Evolutionary conservation across 495 filamentous ascomycete species (phyloP).

Genomic region (Corynascus novoguineensis): DNA sequence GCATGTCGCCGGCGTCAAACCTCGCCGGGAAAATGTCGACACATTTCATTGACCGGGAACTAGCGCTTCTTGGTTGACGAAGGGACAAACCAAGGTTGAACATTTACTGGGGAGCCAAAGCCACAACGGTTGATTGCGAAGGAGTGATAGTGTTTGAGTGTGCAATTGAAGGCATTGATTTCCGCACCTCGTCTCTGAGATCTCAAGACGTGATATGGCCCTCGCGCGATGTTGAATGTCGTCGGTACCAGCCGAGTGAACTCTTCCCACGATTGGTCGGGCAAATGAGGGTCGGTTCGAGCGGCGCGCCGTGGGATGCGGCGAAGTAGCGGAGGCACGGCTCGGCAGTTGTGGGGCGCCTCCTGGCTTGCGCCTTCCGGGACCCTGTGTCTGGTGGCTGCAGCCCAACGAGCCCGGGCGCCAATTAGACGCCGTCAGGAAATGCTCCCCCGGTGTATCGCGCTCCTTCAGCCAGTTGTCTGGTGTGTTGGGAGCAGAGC

Average conservation of each 20-base stretch:
- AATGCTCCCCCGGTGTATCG: not conserved
- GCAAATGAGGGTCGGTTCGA: not conserved
- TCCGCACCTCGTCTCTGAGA: too few relatives aligned
- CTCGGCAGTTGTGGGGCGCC: not conserved
- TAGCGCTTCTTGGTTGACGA: not conserved
- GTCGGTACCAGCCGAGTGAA: too few relatives aligned
- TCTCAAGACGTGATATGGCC: too few relatives aligned
- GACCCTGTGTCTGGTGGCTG: conserved; percentile 4
- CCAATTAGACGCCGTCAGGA: conserved; percentile 5
- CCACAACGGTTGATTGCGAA: too few relatives aligned
- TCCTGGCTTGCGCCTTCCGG: not conserved
- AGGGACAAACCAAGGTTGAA: not conserved
- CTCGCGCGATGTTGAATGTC: too few relatives aligned
- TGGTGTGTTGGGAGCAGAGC: not conserved
- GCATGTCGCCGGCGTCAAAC: not conserved
- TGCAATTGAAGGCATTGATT: too few relatives aligned
- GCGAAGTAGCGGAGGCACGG: not conserved
- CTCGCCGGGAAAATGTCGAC: not conserved
- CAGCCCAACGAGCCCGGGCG: not conserved
- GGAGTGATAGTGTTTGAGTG: too few relatives aligned
- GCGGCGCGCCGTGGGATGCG: conserved; percentile 4
- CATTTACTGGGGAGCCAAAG: too few relatives aligned
- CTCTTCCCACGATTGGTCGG: not conserved
- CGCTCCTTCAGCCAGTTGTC: not conserved
- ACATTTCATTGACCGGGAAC: not conserved